Evolutionary conservation across 345 rosid species (phyloP).

Genomic region (Chamaenerion angustifolium): DNA sequence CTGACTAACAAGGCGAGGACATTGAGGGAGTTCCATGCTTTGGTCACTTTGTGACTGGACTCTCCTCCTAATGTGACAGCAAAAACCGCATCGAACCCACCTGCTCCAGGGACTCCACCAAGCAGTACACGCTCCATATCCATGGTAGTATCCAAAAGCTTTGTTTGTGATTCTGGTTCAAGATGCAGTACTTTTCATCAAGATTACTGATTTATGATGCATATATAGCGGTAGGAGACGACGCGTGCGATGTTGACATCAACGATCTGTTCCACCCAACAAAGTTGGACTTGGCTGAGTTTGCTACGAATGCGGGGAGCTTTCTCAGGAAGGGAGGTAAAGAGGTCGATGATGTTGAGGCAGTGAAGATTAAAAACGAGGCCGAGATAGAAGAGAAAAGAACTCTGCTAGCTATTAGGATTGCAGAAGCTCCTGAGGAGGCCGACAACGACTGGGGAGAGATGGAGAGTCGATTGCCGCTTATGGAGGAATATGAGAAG

Average conservation of each 20-base stretch:
- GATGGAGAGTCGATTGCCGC: background rate
- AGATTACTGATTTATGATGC: background rate
- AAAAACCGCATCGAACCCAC: no score
- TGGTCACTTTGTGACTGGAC: constrained; percentile 32
- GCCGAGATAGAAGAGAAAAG: background rate
- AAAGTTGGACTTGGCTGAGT: constrained; percentile 67
- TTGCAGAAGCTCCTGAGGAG: constrained; percentile 10
- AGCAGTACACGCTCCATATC: constrained; percentile 71
- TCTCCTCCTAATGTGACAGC: no score
- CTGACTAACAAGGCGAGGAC: constrained; percentile 73
- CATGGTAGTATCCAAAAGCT: constrained; percentile 70
- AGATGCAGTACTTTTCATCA: constrained; percentile 8
- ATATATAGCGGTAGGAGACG: background rate
- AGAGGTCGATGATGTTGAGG: background rate
- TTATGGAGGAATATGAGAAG: no score
- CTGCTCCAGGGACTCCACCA: no score
- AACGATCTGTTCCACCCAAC: constrained; percentile 48
- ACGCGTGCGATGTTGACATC: background rate
- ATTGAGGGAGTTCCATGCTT: constrained; percentile 56
- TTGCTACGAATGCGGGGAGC: constrained; percentile 71
- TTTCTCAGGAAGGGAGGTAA: constrained; percentile 40
- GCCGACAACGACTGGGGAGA: constrained; percentile 8
- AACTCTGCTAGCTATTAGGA: background rate
- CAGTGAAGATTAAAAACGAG: constrained; percentile 33
- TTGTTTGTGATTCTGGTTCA: constrained; percentile 75